Evolutionary conservation across 2,329 filamentous ascomycete species (phyloP).

Genomic region (Paraphoma sp.): DNA sequence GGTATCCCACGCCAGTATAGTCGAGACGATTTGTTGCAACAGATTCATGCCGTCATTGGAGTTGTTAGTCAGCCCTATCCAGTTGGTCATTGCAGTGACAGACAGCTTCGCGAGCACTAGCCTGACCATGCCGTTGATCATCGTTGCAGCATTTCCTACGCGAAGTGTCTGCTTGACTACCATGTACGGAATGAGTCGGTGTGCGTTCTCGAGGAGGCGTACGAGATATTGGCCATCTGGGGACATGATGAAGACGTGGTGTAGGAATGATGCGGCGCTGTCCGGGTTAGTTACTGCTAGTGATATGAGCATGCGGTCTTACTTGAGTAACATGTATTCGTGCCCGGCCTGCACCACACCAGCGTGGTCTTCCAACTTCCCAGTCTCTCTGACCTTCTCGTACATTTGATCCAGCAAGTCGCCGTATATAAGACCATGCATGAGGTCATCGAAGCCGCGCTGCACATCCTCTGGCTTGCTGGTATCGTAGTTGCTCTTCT

Average conservation of each 20-base stretch:
- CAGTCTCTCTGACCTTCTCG: constrained; percentile 64
- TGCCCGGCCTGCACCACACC: constrained; percentile 68
- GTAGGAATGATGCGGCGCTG: constrained; percentile 75
- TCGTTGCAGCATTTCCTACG: constrained; percentile 79
- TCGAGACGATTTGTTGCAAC: constrained; percentile 76
- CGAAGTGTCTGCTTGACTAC: constrained; percentile 75
- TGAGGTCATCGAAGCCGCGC: constrained; percentile 70
- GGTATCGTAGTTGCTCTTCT: constrained; percentile 61
- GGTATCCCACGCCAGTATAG: constrained; percentile 76
- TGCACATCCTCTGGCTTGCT: constrained; percentile 66
- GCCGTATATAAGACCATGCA: constrained; percentile 72
- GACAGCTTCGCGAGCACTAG: constrained; percentile 80
- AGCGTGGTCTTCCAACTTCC: constrained; percentile 69
- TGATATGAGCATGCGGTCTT: constrained; percentile 35
- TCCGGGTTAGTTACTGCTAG: constrained; percentile 1
- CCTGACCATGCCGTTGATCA: constrained; percentile 78
- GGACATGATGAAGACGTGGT: constrained; percentile 75
- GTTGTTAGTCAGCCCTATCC: constrained; percentile 74
- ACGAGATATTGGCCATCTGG: constrained; percentile 78
- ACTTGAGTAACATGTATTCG: constrained; percentile 76
- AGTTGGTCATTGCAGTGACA: constrained; percentile 76
- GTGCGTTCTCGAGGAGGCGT: constrained; percentile 72
- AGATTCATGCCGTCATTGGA: constrained; percentile 83
- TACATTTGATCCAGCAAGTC: constrained; percentile 71
- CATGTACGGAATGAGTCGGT: constrained; percentile 74